Percentiles rank a stretch among this genome's conserved stretches.
Evolutionary conservation across 2,329 filamentous ascomycete genomes (phyloP).

Genomic region (Nothophaeocryptopus gaeumannii): DNA sequence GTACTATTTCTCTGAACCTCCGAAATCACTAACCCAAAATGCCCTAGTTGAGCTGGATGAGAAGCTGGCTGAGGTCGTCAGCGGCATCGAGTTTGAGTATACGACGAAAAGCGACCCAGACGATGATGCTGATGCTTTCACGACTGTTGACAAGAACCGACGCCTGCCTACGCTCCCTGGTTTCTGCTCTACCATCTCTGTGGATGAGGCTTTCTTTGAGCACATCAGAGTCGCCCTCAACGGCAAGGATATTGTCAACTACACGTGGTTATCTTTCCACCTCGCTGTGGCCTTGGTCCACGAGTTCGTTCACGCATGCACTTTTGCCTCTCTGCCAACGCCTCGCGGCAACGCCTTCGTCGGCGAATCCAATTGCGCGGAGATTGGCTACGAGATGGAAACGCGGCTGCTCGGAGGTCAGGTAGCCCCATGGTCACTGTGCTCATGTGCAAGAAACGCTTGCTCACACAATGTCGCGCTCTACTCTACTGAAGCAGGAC

Average conservation of each 20-base stretch:
- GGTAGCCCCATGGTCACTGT: no score
- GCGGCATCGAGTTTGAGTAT: background rate
- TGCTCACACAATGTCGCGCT: no score
- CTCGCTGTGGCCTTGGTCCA: background rate
- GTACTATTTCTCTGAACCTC: background rate
- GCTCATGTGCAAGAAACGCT: no score
- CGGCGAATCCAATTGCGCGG: background rate
- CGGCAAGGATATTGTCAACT: background rate
- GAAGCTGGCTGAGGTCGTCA: background rate
- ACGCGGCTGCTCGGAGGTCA: background rate
- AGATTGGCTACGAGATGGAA: background rate
- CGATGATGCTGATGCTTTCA: background rate
- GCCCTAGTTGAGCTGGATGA: background rate
- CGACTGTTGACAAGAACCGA: background rate
- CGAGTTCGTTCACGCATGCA: background rate
- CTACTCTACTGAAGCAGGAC: no score
- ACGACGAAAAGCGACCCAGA: background rate
- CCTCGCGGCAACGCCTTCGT: background rate
- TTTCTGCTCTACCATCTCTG: background rate
- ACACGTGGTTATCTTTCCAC: background rate
- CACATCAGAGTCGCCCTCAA: background rate
- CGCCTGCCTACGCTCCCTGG: background rate
- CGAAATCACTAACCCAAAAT: background rate
- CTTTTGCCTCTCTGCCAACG: background rate
- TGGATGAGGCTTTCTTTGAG: background rate